Base-by-base conservation (phyloP, 2,329 filamentous ascomycete species). In the Herpotrichia juniperi region DNA sequence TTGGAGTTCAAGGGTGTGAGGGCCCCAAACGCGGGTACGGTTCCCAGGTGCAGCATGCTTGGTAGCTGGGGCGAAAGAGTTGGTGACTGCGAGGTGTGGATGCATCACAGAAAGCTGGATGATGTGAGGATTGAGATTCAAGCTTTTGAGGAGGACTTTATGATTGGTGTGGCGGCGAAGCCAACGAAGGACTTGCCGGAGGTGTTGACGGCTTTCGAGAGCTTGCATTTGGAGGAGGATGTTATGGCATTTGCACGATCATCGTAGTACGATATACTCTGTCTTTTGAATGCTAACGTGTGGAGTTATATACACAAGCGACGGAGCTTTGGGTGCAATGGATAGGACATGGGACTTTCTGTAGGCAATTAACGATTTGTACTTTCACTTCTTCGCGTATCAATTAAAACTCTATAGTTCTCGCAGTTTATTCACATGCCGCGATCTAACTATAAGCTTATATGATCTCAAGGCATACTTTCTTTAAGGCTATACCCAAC, bases 1-100 rank as follows among this genome's bases (percentile, higher is more conserved):
- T 76, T 93, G 8, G 87, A 92, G 63, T 90, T 93, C 66, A 77
- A 79, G 51, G 76, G 79, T 43, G 88, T 90, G 46, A 76, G 78
- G 45, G 82, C 86, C 43, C 86, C 87, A 11, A 68, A 58, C 14
- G 66, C 76, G 0, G 78, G 76, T 2, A 72, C 69, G 0, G 69
- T 71, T 1, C 70, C 78, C 9, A 64, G 76, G 24, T 79, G 77
- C 58, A 74, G 71, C 26, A 78, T 74, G 21, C 31, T 74, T 54
- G 78, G 78, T 0, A 64, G 64, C 0, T 81, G 77, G 79, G 79
- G 78, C 9, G 78, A 77, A 53, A 71, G 74, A 22, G 67, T 79
- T 2, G 74, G 72, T 11, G 78, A 80, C 24, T 75, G 83, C 1
- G 77, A 81, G 55, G 78, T 83, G 0, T 80, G 77, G 68, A 64